Evolutionary conservation across 2,329 filamentous ascomycete species (phyloP).

Genomic region (Aspergillus sp.): DNA sequence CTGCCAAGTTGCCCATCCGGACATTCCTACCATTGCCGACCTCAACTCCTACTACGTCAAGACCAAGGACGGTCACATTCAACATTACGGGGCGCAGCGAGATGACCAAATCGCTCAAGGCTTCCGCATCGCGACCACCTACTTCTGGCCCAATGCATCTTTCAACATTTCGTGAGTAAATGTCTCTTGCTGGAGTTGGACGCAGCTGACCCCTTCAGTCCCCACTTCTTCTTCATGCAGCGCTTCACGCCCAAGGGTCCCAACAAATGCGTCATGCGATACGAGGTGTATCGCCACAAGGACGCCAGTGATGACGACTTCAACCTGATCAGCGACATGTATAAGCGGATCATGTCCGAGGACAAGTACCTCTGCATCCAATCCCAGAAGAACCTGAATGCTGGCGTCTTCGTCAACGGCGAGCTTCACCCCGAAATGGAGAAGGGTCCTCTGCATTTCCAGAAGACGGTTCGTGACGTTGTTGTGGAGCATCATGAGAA

Average conservation of each 20-base stretch:
- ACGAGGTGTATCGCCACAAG: conserved; percentile 64
- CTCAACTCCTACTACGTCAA: conserved; percentile 54
- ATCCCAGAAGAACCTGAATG: conserved; percentile 59
- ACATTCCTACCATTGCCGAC: conserved; percentile 45
- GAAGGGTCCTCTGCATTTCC: conserved; percentile 56
- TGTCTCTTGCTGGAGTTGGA: background rate
- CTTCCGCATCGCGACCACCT: conserved; percentile 37
- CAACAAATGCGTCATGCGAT: conserved; percentile 53
- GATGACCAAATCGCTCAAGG: conserved; percentile 49
- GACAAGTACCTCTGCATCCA: conserved; percentile 60
- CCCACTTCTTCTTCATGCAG: conserved; percentile 62
- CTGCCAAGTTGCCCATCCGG: conserved; percentile 20
- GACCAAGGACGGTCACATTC: conserved; percentile 48
- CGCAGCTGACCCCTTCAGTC: conserved; percentile 31
- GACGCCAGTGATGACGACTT: conserved; percentile 59
- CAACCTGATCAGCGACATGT: conserved; percentile 54
- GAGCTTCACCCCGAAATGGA: conserved; percentile 60
- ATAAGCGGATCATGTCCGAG: conserved; percentile 63
- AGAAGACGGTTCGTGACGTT: conserved; percentile 49
- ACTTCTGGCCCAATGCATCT: conserved; percentile 34
- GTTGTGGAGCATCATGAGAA: conserved; percentile 46
- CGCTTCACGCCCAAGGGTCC: conserved; percentile 57
- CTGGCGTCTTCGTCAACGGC: conserved; percentile 60
- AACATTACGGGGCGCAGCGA: conserved; percentile 43
- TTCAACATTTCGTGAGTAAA: conserved; percentile 30